A percentile compares a stretch with the other conserved stretches of the same genome.
Evolutionary conservation across 148 eudicot genomes (phyloP).

Genomic region (Silene conica): DNA sequence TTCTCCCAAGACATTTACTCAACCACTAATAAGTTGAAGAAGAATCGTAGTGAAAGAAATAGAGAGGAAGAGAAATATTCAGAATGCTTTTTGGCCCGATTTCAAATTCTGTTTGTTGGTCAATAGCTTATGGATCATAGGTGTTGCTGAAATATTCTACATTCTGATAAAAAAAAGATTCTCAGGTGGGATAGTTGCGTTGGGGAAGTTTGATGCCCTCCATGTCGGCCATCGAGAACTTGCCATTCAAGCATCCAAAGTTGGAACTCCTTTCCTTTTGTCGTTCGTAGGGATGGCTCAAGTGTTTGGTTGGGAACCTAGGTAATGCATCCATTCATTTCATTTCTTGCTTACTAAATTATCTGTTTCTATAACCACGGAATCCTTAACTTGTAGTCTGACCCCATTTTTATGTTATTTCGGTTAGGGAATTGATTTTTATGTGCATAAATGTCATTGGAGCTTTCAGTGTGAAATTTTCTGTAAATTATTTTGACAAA

Average conservation of each 20-base stretch:
- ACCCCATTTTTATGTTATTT: not conserved
- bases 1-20: too few species aligned
- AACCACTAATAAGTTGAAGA: too few species aligned
- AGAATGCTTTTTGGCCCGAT: too few species aligned
- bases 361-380: not conserved
- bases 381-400: not conserved
- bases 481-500: too few species aligned
- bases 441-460: too few species aligned
- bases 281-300: slow-evolving; percentile 97
- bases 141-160: slow-evolving; percentile 7
- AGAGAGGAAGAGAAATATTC: too few species aligned
- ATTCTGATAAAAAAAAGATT: not conserved
- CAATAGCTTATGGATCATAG: not conserved
- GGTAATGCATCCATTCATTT: slow-evolving; percentile 38
- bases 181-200: slow-evolving; percentile 88
- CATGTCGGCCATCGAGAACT: slow-evolving; percentile 97
- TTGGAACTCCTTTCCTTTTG: slow-evolving; percentile 75
- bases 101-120: not conserved
- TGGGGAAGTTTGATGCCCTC: slow-evolving; percentile 98
- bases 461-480: too few species aligned
- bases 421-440: not conserved
- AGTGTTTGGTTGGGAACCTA: slow-evolving; percentile 94
- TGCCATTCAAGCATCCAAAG: slow-evolving; percentile 83
- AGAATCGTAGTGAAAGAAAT: too few species aligned
- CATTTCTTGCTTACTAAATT: not conserved